Base-by-base conservation (phyloP, 768 basidiomycete species). In the Boletellus sp. region DNA sequence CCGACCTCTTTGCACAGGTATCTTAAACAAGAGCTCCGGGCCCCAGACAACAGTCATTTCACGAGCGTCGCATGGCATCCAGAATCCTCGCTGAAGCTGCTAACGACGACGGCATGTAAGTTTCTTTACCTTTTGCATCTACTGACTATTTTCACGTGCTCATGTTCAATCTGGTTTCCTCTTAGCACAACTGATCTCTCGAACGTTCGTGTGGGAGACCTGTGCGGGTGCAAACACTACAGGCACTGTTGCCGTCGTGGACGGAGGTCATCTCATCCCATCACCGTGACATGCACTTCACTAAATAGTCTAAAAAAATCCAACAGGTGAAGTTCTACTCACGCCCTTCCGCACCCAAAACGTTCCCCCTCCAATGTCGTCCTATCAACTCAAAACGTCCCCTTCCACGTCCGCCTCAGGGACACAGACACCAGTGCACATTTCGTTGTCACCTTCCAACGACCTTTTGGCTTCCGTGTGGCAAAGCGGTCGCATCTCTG, bases 331-430 rank as follows among this genome's bases (percentile, higher is more conserved):
- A 19, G 70, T 91, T 48, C 79, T 94, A 3, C 72, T 99, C 35
- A 99, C 95, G 2, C 90, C 96, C 15, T 98, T 98, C 77, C 80
- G 94, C 35, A 79, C 82, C 1, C 90, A 95, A 70, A 97, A 96
- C 62, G 79, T 95, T 5, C 96, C 95, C n/a, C 96, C 96, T n/a
- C 96, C 96, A 0, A 94, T 96, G 92, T 89, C 85, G 1, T 85
- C 91, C 1, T 74, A 77, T 56, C 68, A 69, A 35, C 69, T 81
- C 44, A 40, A 69, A 63, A 17, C 68, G 46, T 42, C 63, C 12
- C 36, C 52, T 10, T 40, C 56, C 23, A 11, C 48, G 48, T 16
- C 51, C 44, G 7, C 15, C 23, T 43, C 53, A 8, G 7, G 15
- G 13, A 36, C 39, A 28, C 45, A 55, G 61, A n/a, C 66, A 56